Percentiles rank a stretch among this genome's conserved stretches.
Conservation (phyloP, 2,329 filamentous ascomycete genomes). For the Xylariaceae sp. region DNA sequence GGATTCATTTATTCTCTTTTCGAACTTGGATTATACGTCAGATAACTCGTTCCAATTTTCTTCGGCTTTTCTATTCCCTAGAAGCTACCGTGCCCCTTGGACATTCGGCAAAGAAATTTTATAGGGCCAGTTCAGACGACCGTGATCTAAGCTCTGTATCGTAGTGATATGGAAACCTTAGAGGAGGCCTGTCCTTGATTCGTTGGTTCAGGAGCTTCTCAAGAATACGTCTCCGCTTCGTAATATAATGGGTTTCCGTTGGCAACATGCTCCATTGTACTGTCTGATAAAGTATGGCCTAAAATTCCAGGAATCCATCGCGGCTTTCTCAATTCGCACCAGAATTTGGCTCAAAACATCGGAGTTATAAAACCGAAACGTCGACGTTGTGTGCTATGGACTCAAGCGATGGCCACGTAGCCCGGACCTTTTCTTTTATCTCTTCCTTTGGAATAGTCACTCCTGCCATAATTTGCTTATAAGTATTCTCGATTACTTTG, state of each 20-base stretch:
- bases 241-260: no score
- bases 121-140: no score
- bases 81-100: neutral
- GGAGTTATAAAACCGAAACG: constrained; percentile 14
- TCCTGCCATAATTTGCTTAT: constrained; percentile 26
- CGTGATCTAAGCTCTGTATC: no score
- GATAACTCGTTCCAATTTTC: neutral
- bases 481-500: constrained; percentile 24
- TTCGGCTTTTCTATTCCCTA: neutral
- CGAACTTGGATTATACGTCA: neutral
- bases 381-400: constrained; percentile 20
- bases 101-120: neutral
- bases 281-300: neutral
- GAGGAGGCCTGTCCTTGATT: no score
- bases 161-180: no score
- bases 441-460: constrained; percentile 20
- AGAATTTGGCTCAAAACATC: neutral
- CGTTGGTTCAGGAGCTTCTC: no score
- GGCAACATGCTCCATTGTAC: neutral
- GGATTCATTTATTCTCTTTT: neutral
- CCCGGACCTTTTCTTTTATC: constrained; percentile 22
- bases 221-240: no score
- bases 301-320: neutral
- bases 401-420: constrained; percentile 23
- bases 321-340: neutral